Evolutionary conservation across 2,329 filamentous ascomycete genomes (phyloP), one percentile per base, ranked within the genome.

Genomic region (Didymella glomerata): DNA sequence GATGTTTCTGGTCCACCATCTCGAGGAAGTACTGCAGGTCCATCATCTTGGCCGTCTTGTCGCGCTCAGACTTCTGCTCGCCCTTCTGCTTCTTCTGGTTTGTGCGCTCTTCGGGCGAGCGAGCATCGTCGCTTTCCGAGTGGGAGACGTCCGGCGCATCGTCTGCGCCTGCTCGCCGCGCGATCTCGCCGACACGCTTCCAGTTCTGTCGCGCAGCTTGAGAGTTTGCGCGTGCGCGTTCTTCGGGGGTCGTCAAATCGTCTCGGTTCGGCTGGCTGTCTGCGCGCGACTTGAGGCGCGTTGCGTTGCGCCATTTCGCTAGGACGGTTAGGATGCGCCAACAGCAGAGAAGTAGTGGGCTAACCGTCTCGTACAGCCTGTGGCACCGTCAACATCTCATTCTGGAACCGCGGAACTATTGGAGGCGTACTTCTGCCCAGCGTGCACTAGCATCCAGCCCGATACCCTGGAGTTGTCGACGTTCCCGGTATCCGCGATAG

Each of bases 1-100:
- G 86, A 73, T 97, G 93, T 76, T 96, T 93, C 46, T 88, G 79
- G 73, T 95, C 91, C 8, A 94, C 88, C 90, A 96, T 93, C 70
- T 97, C 87, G 1, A 88, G 81, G 63, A 95, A 96, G 73, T 96
- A 96, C 70, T 91, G 89, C 34, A 96, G 76, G 18, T 92, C 91
- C 90, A 96, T 94, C 75, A 87, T 89, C 74, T 89, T 91, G 1
- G 91, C 88, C 5, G 85, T 86, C 66, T 87, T 85, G 60, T 87
- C 86, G 34, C 88, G 82, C 67, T 85, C 82, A 0, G 79, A 78
- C 71, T 85, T 86, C 56, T 83, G 78, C 65, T 86, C 80, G 9
- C 81, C 73, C 54, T 80, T 80, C 46, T 69, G 72, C 41, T 68
- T 67, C 30, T 72, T 66, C 34, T 76, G 68, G 54, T 76, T 64